phyloP scores from a whole-genome alignment of 495 filamentous ascomycete genomes.

The Parathielavia appendiculata region DNA sequence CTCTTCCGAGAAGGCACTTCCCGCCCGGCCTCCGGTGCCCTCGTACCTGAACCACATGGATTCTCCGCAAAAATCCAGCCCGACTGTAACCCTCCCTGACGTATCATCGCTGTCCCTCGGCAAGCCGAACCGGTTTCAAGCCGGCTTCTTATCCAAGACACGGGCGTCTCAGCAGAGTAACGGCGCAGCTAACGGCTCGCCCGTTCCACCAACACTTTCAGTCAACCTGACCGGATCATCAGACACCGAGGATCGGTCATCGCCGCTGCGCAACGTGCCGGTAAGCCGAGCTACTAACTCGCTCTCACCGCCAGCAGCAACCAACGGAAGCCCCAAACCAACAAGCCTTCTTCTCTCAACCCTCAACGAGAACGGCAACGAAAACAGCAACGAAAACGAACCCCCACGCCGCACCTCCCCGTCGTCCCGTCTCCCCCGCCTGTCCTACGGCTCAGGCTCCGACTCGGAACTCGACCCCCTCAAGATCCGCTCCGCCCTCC shows the following conservation, averaged over 20 bases:
- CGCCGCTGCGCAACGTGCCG: constrained; percentile 40
- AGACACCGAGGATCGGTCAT: constrained; percentile 60
- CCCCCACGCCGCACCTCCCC: constrained; percentile 12
- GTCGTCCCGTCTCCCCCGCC: constrained; percentile 13
- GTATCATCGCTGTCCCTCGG: constrained; percentile 36
- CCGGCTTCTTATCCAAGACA: constrained; percentile 78
- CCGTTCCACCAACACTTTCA: constrained; percentile 57
- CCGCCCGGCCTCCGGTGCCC: constrained; percentile 32
- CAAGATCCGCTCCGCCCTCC: constrained; percentile 44
- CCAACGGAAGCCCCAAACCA: constrained; percentile 26
- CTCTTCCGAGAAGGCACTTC: constrained; percentile 33
- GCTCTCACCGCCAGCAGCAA: constrained; percentile 31
- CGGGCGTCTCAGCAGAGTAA: constrained; percentile 19
- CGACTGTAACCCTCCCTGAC: constrained; percentile 49
- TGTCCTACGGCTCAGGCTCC: constrained; percentile 24
- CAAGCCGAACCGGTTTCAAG: constrained; percentile 79
- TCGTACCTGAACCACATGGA: constrained; percentile 41
- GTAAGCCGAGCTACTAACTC: constrained; percentile 39
- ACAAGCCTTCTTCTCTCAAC: constrained; percentile 17
- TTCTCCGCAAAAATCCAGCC: constrained; percentile 52
- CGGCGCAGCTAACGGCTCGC: constrained; percentile 50
- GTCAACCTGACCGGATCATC: constrained; percentile 60
- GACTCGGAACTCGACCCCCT: constrained; percentile 46
- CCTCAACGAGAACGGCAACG: constrained; percentile 45
- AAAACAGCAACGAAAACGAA: constrained; percentile 33